phyloP scores from a whole-genome alignment of 169 alveolate species.

The Theileria sp. region DNA sequence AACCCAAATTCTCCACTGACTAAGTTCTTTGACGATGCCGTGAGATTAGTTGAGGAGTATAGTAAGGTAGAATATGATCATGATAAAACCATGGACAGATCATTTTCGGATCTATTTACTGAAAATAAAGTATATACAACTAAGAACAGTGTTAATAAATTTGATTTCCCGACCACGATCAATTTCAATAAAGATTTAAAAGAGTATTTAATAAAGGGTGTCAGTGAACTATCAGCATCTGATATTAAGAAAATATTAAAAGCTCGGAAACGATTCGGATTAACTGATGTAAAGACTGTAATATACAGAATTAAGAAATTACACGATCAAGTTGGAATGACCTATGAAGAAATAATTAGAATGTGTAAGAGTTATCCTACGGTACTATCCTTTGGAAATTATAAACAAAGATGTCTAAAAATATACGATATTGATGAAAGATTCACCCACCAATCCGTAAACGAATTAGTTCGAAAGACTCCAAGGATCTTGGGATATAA shows the following conservation, averaged over 20 bases:
- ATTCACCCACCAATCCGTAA: conserved; percentile 58
- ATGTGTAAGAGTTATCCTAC: conserved; percentile 36
- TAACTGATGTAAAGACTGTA: conserved; percentile 25
- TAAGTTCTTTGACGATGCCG: conserved; percentile 16
- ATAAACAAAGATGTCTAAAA: conserved; percentile 35
- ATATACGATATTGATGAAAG: conserved; percentile 58
- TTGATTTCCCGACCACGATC: conserved; percentile 46
- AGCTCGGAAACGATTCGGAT: conserved; percentile 21
- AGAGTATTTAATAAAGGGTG: conserved; percentile 17
- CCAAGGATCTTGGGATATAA: conserved; percentile 71
- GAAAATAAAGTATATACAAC: conserved; percentile 47
- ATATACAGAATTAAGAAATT: conserved; percentile 30
- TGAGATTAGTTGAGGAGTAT: background rate
- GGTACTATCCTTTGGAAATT: conserved; percentile 39
- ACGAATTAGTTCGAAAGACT: conserved; percentile 44
- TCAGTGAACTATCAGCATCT: background rate
- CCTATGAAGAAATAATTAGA: conserved; percentile 54
- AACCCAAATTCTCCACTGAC: conserved; percentile 31
- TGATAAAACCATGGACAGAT: conserved; percentile 59
- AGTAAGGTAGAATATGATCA: conserved; percentile 37
- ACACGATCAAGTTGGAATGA: conserved; percentile 55
- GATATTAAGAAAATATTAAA: conserved; percentile 47
- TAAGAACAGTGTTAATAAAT: conserved; percentile 51
- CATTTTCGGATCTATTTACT: conserved; percentile 50
- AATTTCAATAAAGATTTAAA: conserved; percentile 22